Conservation (phyloP, 495 filamentous ascomycete species). For the Trichoderma gamsii region DNA sequence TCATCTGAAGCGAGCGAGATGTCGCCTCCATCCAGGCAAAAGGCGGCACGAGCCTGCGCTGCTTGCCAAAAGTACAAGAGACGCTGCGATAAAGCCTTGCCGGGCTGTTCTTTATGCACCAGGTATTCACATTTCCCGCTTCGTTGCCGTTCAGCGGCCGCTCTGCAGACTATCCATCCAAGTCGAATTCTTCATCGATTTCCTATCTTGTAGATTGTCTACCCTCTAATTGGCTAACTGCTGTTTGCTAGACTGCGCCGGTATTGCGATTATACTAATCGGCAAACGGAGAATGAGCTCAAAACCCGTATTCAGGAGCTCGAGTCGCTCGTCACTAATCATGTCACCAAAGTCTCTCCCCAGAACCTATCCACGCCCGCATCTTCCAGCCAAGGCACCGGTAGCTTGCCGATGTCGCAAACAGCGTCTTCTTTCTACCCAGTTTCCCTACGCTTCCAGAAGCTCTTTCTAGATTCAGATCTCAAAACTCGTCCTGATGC, state of each 20-base stretch:
- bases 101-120: slow-evolving; percentile 37
- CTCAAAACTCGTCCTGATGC: not conserved
- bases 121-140: slow-evolving; percentile 26
- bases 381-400: not conserved
- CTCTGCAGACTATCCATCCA: slow-evolving; percentile 34
- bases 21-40: not conserved
- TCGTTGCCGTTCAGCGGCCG: not conserved
- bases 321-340: not conserved
- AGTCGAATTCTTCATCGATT: slow-evolving; percentile 30
- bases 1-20: not conserved
- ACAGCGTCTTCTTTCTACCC: not conserved
- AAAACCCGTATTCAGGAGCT: not conserved
- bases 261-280: not conserved
- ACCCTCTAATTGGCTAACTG: not conserved
- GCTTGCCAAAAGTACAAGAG: slow-evolving; percentile 15
- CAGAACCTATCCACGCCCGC: not conserved
- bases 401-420: not conserved
- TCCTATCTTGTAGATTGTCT: slow-evolving; percentile 24
- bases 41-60: slow-evolving; percentile 4
- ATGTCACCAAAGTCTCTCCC: not conserved
- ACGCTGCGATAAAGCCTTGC: slow-evolving; percentile 33
- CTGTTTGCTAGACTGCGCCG: not conserved
- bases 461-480: not conserved
- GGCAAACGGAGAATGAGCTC: slow-evolving; percentile 4
- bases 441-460: slow-evolving; percentile 9